phyloP scores from a whole-genome alignment of 2,329 filamentous ascomycete genomes.

The Cladosporium sp. region DNA sequence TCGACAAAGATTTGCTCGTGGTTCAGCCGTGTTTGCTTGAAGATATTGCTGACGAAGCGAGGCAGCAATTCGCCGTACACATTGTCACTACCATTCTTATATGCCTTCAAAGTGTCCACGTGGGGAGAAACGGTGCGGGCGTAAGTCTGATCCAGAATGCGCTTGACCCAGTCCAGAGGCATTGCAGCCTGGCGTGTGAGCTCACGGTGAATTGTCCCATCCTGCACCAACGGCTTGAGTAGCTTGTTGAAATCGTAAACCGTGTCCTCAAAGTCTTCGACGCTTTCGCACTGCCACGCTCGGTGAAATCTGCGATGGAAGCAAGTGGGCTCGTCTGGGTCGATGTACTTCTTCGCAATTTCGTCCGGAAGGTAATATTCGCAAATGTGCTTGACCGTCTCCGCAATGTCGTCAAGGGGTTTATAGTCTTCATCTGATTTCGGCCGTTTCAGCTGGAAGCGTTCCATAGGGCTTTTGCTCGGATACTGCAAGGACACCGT shows the following conservation, averaged over 20 bases:
- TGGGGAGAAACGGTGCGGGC: constrained; percentile 85
- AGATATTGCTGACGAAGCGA: constrained; percentile 74
- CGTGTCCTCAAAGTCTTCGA: constrained; percentile 62
- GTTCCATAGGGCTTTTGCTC: constrained; percentile 43
- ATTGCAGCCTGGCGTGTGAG: constrained; percentile 62
- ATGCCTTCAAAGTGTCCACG: constrained; percentile 75
- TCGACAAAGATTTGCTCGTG: constrained; percentile 88
- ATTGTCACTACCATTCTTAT: constrained; percentile 85
- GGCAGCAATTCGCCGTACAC: constrained; percentile 91
- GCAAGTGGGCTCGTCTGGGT: constrained; percentile 61
- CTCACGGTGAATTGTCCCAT: constrained; percentile 66
- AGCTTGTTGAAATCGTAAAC: constrained; percentile 71
- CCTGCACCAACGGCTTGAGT: constrained; percentile 58
- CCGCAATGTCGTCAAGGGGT: constrained; percentile 55
- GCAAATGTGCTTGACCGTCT: constrained; percentile 53
- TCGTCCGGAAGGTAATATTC: constrained; percentile 75
- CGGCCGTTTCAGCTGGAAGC: constrained; percentile 70
- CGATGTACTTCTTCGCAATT: constrained; percentile 22
- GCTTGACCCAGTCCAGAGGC: constrained; percentile 61
- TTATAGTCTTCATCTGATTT: constrained; percentile 56
- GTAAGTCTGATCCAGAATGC: constrained; percentile 75
- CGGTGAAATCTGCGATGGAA: constrained; percentile 71
- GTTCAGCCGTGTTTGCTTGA: constrained; percentile 70
- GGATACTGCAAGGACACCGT: constrained; percentile 71
- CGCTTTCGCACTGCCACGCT: constrained; percentile 60